phyloP scores from a whole-genome alignment of 257 asterid species.

The Solanum clarkiae region DNA sequence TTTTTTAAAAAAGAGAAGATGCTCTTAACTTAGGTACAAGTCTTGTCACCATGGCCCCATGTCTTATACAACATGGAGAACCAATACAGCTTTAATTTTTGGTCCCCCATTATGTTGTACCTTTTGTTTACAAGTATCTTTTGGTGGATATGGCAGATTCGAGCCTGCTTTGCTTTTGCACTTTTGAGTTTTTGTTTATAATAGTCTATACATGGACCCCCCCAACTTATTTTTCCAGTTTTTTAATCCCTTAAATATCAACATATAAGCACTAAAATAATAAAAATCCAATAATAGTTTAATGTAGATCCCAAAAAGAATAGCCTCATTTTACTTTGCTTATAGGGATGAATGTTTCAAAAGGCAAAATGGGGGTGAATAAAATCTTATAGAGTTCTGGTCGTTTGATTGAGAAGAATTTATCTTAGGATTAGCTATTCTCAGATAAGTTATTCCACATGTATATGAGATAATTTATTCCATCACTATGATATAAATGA shows the following conservation, averaged over 20 bases:
- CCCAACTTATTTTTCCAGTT: not conserved
- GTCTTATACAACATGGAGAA: not conserved
- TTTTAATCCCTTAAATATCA: not conserved
- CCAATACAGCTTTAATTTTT: not conserved
- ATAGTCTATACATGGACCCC: not conserved
- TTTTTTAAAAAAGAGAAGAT: not conserved
- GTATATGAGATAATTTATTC: no score
- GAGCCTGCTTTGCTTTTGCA: not conserved
- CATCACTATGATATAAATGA: no score
- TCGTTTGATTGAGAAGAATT: no score
- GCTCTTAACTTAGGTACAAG: not conserved
- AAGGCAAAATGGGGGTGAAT: no score
- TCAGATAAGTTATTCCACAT: no score
- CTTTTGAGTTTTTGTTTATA: not conserved
- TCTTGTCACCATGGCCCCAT: not conserved
- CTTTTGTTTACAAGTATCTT: not conserved
- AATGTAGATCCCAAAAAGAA: not conserved
- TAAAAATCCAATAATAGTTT: not conserved
- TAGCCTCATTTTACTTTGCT: not conserved
- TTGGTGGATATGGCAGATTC: not conserved
- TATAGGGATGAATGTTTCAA: not conserved
- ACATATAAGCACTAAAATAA: not conserved
- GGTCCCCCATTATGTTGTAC: not conserved
- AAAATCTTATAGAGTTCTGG: no score
- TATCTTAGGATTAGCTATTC: no score